phyloP scores from a whole-genome alignment of 139 green algal genomes.

The Mesotaenium endlicherianum region DNA sequence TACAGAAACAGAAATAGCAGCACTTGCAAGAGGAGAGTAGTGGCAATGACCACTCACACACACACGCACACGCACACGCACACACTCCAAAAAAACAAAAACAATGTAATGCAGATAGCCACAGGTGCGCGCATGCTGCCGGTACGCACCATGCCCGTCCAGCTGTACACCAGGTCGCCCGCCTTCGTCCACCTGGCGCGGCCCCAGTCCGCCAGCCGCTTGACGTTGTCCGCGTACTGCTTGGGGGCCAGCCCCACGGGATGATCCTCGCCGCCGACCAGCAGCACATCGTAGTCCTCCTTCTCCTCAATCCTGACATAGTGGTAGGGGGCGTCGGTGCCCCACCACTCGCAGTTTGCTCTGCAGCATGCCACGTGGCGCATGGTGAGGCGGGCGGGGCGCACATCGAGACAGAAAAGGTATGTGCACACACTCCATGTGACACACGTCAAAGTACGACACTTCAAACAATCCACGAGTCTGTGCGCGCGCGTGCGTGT shows the following conservation, averaged over 20 bases:
- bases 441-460: no score
- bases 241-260: conserved; percentile 28
- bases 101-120: neutral
- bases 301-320: conserved; percentile 62
- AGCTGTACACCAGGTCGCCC: conserved; percentile 52
- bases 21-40: neutral
- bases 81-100: conserved; percentile 4
- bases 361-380: no score
- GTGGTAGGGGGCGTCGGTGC: conserved; percentile 65
- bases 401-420: no score
- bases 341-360: no score
- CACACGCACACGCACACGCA: neutral
- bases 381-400: no score
- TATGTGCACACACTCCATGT: no score
- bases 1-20: neutral
- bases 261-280: conserved; percentile 60
- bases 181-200: conserved; percentile 54
- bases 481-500: no score
- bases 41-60: neutral
- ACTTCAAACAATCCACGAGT: no score
- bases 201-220: conserved; percentile 53
- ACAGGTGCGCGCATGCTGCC: neutral
- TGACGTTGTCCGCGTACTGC: conserved; percentile 63
- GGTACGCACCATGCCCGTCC: conserved; percentile 55
- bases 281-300: conserved; percentile 59